Percentiles rank a stretch among this genome's conserved stretches.
phyloP scores from a whole-genome alignment of 164 flowering plant species.

The Umbilicus rupestris region DNA sequence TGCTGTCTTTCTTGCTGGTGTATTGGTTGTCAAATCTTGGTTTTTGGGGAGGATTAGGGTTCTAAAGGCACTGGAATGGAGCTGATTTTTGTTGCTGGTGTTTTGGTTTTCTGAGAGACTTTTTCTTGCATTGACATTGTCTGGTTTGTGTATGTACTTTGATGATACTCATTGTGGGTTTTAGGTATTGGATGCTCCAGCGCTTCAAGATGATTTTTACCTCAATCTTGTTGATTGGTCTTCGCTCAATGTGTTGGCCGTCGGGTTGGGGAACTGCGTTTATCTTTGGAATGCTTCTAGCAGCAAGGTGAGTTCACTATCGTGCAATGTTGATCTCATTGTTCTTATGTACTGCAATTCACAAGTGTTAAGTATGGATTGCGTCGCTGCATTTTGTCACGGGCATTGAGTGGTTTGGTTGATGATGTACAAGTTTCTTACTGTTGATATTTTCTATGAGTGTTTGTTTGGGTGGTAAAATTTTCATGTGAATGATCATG shows the following conservation, averaged over 20 bases:
- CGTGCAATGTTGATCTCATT: neutral
- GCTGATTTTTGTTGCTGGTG: neutral
- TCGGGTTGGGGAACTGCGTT: slow-evolving; percentile 86
- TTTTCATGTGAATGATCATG: neutral
- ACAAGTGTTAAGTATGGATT: neutral
- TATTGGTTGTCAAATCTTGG: neutral
- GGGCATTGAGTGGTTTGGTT: no score
- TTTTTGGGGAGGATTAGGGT: neutral
- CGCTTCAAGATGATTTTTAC: slow-evolving; percentile 95
- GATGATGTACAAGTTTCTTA: neutral
- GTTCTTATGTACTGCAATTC: neutral
- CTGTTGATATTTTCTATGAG: neutral
- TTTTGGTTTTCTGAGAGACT: neutral
- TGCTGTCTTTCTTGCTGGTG: neutral
- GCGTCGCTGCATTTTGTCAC: no score
- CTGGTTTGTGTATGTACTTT: neutral
- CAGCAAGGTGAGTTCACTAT: slow-evolving; percentile 55
- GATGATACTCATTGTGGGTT: no score
- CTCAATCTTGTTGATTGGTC: slow-evolving; percentile 97
- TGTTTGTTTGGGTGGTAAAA: neutral
- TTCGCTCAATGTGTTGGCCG: slow-evolving; percentile 83
- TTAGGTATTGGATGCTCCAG: slow-evolving; percentile 95
- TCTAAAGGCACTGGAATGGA: no score
- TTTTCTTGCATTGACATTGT: neutral
- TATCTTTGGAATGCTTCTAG: slow-evolving; percentile 98